Evolutionary conservation across 352 stramenopile genomes (phyloP), one percentile per base, ranked within the genome.

Genomic region (Phytopythium kandeliae): DNA sequence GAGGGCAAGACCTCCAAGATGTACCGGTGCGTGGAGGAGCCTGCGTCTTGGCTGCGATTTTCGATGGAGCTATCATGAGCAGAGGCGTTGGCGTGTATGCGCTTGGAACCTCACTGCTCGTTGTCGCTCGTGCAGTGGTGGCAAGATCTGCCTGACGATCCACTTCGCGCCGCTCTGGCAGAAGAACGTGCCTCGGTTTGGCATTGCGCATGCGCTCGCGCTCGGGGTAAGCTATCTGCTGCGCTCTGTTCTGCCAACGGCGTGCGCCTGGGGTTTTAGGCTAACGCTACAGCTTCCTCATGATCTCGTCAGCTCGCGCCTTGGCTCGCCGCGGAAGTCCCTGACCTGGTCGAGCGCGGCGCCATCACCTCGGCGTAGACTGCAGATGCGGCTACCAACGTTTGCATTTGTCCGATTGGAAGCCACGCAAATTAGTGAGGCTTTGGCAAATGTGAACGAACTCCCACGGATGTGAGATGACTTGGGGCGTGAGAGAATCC

Each of bases 1-100:
- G 84, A 96, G 16, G 80, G 83, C 33, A 96, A 96, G 64, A 95
- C 86, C 24, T 84, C 83, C 61, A 96, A 96, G 67, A 96, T 96
- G 83, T 96, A 96, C 64, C 63, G 83, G 72, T 84, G 35, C 42
- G 64, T 28, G 28, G 28, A 10, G 21, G 16, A 26, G 25, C 15
- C 16, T 22, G 33, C 24, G 24, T 12, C 11, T 7, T 41, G 1
- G 3, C 7, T 33, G 22, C n/a, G 5, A 17, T 28, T 16, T 28
- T 30, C 17, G 8, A 15, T 22, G 25, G 13, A 7, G 15, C 13
- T 36, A 8, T 7, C 15, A 22, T 9, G n/a, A 31, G 44, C 8
- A 28, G n/a, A 40, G 7, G 4, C 38, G 41, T n/a, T 10, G 17
- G 15, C n/a, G 11, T 30, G 7, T 11, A 4, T 45, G 38, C 21